Conservation (phyloP, 192 early-diverging fungal genomes). For the Lobosporangium transversale region DNA sequence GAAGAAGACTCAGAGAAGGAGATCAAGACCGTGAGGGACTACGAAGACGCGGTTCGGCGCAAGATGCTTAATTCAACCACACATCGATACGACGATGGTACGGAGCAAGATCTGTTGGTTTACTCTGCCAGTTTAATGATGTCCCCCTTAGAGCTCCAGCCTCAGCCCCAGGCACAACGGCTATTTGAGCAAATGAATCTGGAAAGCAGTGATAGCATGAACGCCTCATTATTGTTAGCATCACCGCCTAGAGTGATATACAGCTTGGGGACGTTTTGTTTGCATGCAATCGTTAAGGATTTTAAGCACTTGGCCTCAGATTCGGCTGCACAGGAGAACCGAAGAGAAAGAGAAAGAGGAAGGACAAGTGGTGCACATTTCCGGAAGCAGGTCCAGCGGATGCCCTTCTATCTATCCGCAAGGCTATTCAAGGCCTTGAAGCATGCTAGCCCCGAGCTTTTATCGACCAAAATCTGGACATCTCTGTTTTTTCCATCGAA, state of each 20-base stretch:
- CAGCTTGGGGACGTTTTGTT: conserved; percentile 31
- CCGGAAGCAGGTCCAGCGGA: conserved; percentile 8
- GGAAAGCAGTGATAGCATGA: no score
- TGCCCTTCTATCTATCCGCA: conserved; percentile 24
- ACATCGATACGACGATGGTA: conserved; percentile 22
- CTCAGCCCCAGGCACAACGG: not conserved
- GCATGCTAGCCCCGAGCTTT: conserved; percentile 20
- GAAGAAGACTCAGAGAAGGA: conserved; percentile 37
- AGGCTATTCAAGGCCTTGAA: conserved; percentile 25
- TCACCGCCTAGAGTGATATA: conserved; percentile 3
- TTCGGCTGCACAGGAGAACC: not conserved
- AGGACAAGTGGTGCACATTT: conserved; percentile 2
- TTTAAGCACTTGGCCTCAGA: conserved; percentile 27
- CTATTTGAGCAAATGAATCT: no score
- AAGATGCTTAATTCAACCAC: conserved; percentile 23
- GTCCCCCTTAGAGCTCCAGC: not conserved
- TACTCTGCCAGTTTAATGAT: conserved; percentile 34
- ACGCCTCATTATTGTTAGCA: no score
- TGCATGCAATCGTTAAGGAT: conserved; percentile 23
- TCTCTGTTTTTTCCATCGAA: conserved; percentile 22
- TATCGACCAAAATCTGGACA: conserved; percentile 34
- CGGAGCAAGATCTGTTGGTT: conserved; percentile 25
- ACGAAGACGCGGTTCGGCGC: conserved; percentile 37
- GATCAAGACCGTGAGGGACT: conserved; percentile 35
- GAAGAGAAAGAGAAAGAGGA: no score